phyloP scores from a whole-genome alignment of 768 basidiomycete species.

The Favolaschia claudopus region DNA sequence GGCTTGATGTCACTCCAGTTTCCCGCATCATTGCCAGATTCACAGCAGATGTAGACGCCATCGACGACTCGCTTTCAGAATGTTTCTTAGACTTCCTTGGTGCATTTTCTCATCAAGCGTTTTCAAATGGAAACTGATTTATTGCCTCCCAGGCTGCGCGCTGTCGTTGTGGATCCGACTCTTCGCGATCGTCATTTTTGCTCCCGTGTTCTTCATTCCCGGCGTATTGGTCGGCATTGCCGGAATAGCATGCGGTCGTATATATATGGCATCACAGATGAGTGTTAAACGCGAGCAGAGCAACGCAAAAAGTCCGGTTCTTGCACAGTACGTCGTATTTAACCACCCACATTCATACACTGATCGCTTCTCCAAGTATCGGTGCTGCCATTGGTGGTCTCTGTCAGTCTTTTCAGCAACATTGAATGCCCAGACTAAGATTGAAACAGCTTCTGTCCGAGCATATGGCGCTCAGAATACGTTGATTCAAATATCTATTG shows the following conservation, averaged over 20 bases:
- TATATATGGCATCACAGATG: constrained; percentile 55
- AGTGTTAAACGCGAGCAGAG: constrained; percentile 59
- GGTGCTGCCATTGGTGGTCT: constrained; percentile 37
- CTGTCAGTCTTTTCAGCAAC: neutral
- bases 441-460: constrained; percentile 42
- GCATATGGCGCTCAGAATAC: constrained; percentile 55
- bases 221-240: constrained; percentile 48
- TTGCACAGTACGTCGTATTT: constrained; percentile 46
- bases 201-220: constrained; percentile 55
- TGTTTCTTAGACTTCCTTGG: constrained; percentile 6
- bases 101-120: neutral
- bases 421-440: neutral
- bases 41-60: constrained; percentile 58
- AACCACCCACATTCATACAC: constrained; percentile 32
- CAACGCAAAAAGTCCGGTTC: constrained; percentile 44
- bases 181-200: constrained; percentile 50
- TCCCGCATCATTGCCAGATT: constrained; percentile 69
- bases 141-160: neutral
- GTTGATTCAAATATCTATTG: constrained; percentile 40
- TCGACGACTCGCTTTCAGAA: constrained; percentile 38
- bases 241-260: constrained; percentile 53
- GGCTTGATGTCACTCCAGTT: constrained; percentile 54
- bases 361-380: constrained; percentile 59
- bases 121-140: neutral
- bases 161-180: constrained; percentile 53